Base-by-base conservation (phyloP, 2,329 filamentous ascomycete species). In the Trichoderma pleuroti region DNA sequence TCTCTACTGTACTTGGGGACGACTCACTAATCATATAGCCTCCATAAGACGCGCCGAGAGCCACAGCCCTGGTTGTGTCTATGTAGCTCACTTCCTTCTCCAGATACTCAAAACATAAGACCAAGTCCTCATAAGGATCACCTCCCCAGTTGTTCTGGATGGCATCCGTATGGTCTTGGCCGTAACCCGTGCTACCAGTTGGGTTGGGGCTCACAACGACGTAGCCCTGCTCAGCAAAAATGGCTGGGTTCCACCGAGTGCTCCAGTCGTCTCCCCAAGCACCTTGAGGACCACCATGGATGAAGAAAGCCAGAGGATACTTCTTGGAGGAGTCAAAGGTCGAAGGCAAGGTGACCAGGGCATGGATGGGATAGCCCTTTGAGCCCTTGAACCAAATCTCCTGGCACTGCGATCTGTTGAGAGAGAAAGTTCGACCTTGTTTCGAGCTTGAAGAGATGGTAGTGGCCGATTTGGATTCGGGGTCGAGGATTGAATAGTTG, bases 201-300 rank as follows among this genome's bases (percentile, higher is more conserved):
- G 92, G 92, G 78, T 97, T 97, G 11, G 93, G 92, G 63, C 89
- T 86, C 60, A 97, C 89, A 26, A 92, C 92, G 4, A 97, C 87
- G 77, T 96, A 97, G 59, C 93, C 93, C 81, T 95, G 92, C 79
- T 97, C 93, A 4, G 93, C 93, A 77, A 93, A 97, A 11, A 95
- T 86, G 72, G 92, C 92, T 2, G 92, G 91, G 78, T 97, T 97
- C 93, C 93, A 97, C 21, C 93, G 86, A 3, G 91, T 93, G 78
- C 87, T 91, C 92, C 93, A 97, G 32, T 86, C 84, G 76, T 96
- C 91, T 36, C 80, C 82, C 91, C 92, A 95, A 0, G 92, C 88
- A 26, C 90, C 88, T 78, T 96, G 92, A 0, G 93, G 93, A 0
- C 93, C 93, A 68, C 93, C 93, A 76, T 97, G 93, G 73, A 97